Evolutionary conservation across 2,329 filamentous ascomycete genomes (phyloP), one percentile per base, ranked within the genome.

Genomic region (Pseudogymnoascus sp.): DNA sequence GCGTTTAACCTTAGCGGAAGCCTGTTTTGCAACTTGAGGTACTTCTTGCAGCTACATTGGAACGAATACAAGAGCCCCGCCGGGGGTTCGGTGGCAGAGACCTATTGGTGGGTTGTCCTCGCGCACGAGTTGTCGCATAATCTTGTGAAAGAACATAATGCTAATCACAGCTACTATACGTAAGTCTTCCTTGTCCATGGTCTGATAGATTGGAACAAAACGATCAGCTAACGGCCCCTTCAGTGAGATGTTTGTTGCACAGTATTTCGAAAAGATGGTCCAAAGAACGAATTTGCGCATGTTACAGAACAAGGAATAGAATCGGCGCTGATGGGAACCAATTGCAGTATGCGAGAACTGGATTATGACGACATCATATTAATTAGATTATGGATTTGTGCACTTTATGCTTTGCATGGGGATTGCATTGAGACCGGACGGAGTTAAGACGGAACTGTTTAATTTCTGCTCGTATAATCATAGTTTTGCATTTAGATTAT

Each of bases 51-150:
- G 68, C 74, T 96, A 30, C 92, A 97, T 69, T 77, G 82, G 45
- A 68, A 74, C 12, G 45, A 30, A 30, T 52, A 30, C 9, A 72
- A 77, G 63, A 71, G 83, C 55, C 69, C 66, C 62, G 65, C 64
- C 56, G 74, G 61, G 56, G 71, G 19, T 58, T 19, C 71, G 2
- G 74, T 79, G 59, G 81, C 89, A 2, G 77, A 84, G 61, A 82
- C 87, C 1, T 95, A 92, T 78, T 97, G 92, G 92, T 96, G 88
- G 83, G 88, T 96, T 64, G 91, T 94, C n/a, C 72, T 96, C 63
- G 95, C 91, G 63, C 94, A 99, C 71, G 95, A 99, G 75, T 75
- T 99, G 72, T 92, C 94, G 61, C 94, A 99, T 74, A 99, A 99
- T 71, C 75, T 99, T 59, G 90, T 96, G 7, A 74, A 76, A 35